Percentiles rank a stretch among this genome's conserved stretches.
These are phyloP conservation scores for Cryptosporidium tyzzeri DNA, from an alignment of 169 alveolate genomes.

Conservation along the genomic window DNA sequence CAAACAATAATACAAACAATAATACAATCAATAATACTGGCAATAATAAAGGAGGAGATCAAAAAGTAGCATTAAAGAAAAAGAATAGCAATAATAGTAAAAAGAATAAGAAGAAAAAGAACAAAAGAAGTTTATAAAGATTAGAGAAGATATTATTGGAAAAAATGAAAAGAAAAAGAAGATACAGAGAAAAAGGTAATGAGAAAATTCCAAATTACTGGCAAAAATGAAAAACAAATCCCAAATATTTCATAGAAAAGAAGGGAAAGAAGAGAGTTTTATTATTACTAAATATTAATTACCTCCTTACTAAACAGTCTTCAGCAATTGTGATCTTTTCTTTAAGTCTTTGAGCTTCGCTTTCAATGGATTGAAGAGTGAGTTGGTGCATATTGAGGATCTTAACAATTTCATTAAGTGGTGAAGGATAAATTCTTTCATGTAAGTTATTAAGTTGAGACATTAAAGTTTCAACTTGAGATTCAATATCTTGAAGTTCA, in stretches of 20 bases:
- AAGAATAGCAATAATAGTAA: background rate
- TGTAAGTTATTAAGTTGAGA: conserved; percentile 60
- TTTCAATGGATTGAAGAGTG: conserved; percentile 56
- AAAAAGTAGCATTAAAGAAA: background rate
- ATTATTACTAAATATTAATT: no score
- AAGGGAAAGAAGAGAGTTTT: no score
- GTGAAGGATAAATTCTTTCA: conserved; percentile 66
- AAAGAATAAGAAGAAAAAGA: no score
- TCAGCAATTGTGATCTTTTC: conserved; percentile 61
- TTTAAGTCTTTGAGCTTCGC: conserved; percentile 57
- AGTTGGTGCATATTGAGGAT: conserved; percentile 64
- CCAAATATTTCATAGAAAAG: no score
- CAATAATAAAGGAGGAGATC: background rate
- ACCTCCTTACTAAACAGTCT: conserved; percentile 71
- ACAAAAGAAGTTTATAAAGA: no score
- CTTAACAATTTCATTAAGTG: conserved; percentile 57
- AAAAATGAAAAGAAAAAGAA: no score
- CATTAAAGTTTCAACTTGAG: conserved; percentile 70
- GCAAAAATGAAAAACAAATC: no score
- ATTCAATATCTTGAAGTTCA: conserved; percentile 62
- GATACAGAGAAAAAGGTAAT: no score
- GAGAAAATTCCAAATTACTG: no score
- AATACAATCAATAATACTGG: background rate
- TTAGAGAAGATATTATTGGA: no score
- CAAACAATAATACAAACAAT: no score